Conservation (phyloP, 2,329 filamentous ascomycete species). For the Arthroderma sp. region DNA sequence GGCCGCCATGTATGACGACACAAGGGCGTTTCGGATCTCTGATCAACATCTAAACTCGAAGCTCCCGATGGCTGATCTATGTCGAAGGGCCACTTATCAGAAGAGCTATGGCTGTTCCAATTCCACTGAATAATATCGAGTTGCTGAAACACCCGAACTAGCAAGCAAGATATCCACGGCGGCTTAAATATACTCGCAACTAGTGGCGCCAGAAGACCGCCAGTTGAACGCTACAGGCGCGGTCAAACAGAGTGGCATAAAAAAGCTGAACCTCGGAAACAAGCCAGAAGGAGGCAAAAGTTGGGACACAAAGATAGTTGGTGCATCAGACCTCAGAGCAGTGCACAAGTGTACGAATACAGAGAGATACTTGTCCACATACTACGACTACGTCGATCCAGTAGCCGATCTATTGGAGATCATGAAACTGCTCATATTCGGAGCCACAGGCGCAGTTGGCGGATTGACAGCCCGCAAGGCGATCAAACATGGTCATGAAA, state of each 20-base stretch:
- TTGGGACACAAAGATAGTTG: background rate
- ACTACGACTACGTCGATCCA: too few species aligned
- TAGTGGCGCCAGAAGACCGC: background rate
- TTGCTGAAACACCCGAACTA: background rate
- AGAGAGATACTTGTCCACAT: too few species aligned
- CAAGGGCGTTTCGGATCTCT: background rate
- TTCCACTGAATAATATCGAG: too few species aligned
- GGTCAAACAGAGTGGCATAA: background rate
- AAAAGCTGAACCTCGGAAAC: background rate
- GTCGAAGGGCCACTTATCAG: too few species aligned
- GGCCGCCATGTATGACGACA: background rate
- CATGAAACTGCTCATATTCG: slow-evolving; percentile 19
- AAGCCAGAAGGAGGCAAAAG: background rate
- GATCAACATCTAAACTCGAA: background rate
- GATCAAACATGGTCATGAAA: slow-evolving; percentile 11
- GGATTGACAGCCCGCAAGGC: slow-evolving; percentile 11
- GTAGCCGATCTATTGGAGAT: background rate
- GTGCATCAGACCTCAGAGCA: background rate
- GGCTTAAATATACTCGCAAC: background rate
- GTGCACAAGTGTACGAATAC: background rate
- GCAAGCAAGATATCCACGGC: background rate
- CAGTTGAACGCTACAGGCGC: background rate
- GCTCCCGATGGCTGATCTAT: too few species aligned
- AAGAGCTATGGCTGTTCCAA: too few species aligned
- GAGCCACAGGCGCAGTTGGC: slow-evolving; percentile 10